Evolutionary conservation across 805 yeast species (phyloP).

Genomic region (Starmera caribaea): DNA sequence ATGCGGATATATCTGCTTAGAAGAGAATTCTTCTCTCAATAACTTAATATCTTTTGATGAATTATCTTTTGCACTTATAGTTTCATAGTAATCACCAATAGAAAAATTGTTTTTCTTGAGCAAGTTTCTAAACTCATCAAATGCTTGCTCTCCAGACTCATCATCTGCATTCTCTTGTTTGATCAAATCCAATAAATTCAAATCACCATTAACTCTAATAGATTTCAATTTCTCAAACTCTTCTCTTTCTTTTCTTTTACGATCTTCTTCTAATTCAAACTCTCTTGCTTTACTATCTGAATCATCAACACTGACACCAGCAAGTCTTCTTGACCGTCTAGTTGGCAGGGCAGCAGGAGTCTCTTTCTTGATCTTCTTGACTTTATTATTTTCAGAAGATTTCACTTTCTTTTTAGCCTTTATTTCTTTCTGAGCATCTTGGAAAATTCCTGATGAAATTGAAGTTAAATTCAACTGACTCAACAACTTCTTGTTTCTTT

Average conservation of each 20-base stretch:
- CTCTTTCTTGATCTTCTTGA: slow-evolving; percentile 9
- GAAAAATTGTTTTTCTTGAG: slow-evolving; percentile 31
- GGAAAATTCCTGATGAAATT: slow-evolving; percentile 41
- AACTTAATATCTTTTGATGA: slow-evolving; percentile 31
- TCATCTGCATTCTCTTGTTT: slow-evolving; percentile 28
- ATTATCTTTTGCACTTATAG: slow-evolving; percentile 29
- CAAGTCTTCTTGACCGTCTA: slow-evolving; percentile 70
- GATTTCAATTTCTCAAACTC: slow-evolving; percentile 41
- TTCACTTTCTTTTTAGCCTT: slow-evolving; percentile 10
- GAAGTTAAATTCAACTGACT: slow-evolving; percentile 59
- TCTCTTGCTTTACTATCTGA: slow-evolving; percentile 21
- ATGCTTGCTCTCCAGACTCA: slow-evolving; percentile 22
- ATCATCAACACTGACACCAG: slow-evolving; percentile 57
- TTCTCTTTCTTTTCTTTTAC: slow-evolving; percentile 25
- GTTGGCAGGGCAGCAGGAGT: slow-evolving; percentile 36
- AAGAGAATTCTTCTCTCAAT: slow-evolving; percentile 44
- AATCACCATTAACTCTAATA: slow-evolving; percentile 56
- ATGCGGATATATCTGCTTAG: slow-evolving; percentile 39
- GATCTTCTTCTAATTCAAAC: slow-evolving; percentile 15
- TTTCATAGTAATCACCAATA: slow-evolving; percentile 62
- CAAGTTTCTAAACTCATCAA: slow-evolving; percentile 24
- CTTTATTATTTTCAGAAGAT: slow-evolving; percentile 4
- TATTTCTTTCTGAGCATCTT: slow-evolving; percentile 30
- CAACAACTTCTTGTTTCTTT: slow-evolving; percentile 69
- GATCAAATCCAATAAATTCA: slow-evolving; percentile 50